Conservation (phyloP, 176 grass and related monocot genomes). For the Lolium perenne region DNA sequence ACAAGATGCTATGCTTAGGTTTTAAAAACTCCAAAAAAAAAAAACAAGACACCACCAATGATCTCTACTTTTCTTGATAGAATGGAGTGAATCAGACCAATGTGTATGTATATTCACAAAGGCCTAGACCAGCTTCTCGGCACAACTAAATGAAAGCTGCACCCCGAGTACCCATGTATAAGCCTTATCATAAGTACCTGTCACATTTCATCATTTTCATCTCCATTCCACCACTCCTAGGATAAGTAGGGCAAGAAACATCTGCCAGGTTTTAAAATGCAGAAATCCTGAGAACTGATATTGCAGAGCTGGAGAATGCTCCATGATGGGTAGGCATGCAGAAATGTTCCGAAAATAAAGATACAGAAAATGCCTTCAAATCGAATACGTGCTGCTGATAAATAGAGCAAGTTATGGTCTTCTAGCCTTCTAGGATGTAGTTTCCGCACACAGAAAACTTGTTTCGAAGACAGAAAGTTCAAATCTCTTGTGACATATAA, state of each 20-base stretch:
- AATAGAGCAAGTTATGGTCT: background rate
- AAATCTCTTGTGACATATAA: background rate
- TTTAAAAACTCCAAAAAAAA: background rate
- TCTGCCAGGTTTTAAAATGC: conserved; percentile 13
- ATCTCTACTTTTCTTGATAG: conserved; percentile 21
- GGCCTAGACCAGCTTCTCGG: conserved; percentile 62
- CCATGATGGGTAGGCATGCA: conserved; percentile 3
- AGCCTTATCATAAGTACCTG: conserved; percentile 76
- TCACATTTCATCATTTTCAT: conserved; percentile 74
- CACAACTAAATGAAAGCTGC: conserved; percentile 65
- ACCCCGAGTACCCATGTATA: conserved; percentile 62
- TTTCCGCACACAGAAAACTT: background rate
- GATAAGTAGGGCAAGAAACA: background rate
- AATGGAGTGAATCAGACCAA: conserved; percentile 62
- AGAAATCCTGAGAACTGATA: background rate
- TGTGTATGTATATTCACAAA: conserved; percentile 52
- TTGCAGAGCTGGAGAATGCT: background rate
- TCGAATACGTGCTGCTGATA: background rate
- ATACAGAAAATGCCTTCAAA: background rate
- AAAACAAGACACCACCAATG: background rate
- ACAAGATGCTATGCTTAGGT: background rate
- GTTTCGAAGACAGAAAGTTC: conserved; percentile 18
- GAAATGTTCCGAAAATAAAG: background rate
- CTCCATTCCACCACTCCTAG: conserved; percentile 46
- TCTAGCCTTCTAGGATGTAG: conserved; percentile 17